Conservation (phyloP, 1,284 basidiomycete species). For the Trichosporon inkin region DNA sequence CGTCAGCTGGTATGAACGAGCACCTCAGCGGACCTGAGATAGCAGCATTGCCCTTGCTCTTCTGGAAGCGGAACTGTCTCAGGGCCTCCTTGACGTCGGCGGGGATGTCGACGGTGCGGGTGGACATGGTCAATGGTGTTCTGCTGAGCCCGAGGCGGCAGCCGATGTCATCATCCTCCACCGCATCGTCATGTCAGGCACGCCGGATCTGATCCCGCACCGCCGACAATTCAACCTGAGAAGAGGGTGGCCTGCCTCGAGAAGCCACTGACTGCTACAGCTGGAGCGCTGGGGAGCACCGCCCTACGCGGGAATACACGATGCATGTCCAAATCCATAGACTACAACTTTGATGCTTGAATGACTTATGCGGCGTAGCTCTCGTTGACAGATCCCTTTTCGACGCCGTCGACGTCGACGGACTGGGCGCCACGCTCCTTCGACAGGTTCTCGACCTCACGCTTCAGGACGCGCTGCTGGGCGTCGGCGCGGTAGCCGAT, state of each 20-base stretch:
- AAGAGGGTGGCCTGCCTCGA: no score
- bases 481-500: constrained; percentile 22
- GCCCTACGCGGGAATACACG: no score
- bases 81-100: constrained; percentile 67
- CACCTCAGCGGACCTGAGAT: constrained; percentile 55
- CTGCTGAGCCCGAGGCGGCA: neutral
- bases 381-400: constrained; percentile 10
- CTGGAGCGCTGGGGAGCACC: no score
- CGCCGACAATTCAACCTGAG: no score
- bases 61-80: constrained; percentile 76
- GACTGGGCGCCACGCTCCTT: constrained; percentile 13
- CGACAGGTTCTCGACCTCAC: constrained; percentile 18
- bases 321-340: no score
- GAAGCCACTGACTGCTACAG: no score
- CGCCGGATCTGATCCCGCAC: neutral
- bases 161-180: neutral
- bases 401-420: constrained; percentile 12
- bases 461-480: constrained; percentile 23
- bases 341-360: neutral
- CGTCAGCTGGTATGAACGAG: neutral
- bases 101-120: constrained; percentile 77
- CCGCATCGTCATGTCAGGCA: neutral
- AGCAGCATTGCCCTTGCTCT: constrained; percentile 64
- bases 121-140: constrained; percentile 8
- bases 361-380: neutral